Percentiles rank a stretch among this genome's conserved stretches.
These are phyloP conservation scores for Monilinia fructicola DNA, from an alignment of 2,329 filamentous ascomycete genomes.

Conservation along the genomic window DNA sequence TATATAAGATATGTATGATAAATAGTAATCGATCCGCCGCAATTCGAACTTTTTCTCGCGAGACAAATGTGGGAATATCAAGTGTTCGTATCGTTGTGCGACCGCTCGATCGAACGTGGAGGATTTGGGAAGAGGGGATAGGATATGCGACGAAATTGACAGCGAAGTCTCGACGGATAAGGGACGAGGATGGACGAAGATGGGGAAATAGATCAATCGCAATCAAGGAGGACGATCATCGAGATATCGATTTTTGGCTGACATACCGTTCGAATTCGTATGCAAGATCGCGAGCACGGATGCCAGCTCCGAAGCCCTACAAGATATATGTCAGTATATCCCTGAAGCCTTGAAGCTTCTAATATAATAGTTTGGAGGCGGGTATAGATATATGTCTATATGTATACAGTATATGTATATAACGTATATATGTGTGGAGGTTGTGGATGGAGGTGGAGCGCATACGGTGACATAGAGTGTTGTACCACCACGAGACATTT, in stretches of 20 bases:
- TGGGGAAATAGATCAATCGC: constrained; percentile 42
- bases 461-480: constrained; percentile 86
- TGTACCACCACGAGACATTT: constrained; percentile 89
- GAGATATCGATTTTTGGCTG: constrained; percentile 53
- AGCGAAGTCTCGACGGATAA: constrained; percentile 45
- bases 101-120: constrained; percentile 44
- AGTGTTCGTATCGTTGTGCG: constrained; percentile 39
- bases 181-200: constrained; percentile 38
- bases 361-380: neutral
- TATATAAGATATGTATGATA: constrained; percentile 28
- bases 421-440: constrained; percentile 19
- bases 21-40: constrained; percentile 35
- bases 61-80: constrained; percentile 37
- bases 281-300: constrained; percentile 96
- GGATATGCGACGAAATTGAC: constrained; percentile 46
- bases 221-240: constrained; percentile 43
- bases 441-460: constrained; percentile 16
- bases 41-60: constrained; percentile 31
- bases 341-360: constrained; percentile 3
- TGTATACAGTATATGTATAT: too few species aligned
- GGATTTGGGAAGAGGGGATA: constrained; percentile 34
- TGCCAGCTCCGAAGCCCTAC: constrained; percentile 92
- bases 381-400: constrained; percentile 28
- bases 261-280: constrained; percentile 99
- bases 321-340: constrained; percentile 23